Base-by-base conservation (phyloP, 2,329 filamentous ascomycete genomes). In the Colletotrichum brevisporum region DNA sequence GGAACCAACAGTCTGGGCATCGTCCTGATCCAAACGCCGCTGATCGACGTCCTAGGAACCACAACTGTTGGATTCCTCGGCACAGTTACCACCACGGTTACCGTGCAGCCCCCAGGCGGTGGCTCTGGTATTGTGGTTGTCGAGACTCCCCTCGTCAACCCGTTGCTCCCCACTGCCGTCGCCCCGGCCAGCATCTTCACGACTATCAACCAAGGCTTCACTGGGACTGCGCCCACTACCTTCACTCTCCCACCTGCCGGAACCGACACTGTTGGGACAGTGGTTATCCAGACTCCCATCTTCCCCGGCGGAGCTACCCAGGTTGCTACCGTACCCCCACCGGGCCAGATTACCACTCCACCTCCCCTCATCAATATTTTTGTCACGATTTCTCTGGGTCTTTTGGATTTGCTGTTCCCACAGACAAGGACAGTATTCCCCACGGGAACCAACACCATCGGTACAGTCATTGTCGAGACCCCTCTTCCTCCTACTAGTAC, bases 81-180 rank as follows among this genome's bases (percentile, higher is more conserved):
- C 6, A 51, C 66, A 8, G 50, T 41, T 2, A 43, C 55, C 24
- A 66, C 36, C 24, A 69, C 66, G 4, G 18, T 69, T 24, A 69
- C 66, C 36, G 51, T 69, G 55, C 55, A 66, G 50, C 66, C 66
- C 31, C 26, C 66, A 13, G 54, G 27, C 18, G 66, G 66, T 24
- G 62, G 62, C 50, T 48, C 62, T 51, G 53, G 67, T 47, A 53
- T 67, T n/a, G 67, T 70, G 39, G 63, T 70, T 31, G 58, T 70
- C 31, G 50, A 70, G 39, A 67, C 67, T n/a, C 67, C 67, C 0
- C 58, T 63, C 45, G 18, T 57, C 8, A 57, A 31, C 24, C 55
- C 66, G 4, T 21, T 26, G 43, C 50, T 31, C 0, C 26, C 59
- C n/a, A 41, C 13, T 13, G 24, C 45, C 5, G 51, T 45, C 10